Conservation (phyloP, 2,329 filamentous ascomycete genomes). For the Cladosporium sp. region DNA sequence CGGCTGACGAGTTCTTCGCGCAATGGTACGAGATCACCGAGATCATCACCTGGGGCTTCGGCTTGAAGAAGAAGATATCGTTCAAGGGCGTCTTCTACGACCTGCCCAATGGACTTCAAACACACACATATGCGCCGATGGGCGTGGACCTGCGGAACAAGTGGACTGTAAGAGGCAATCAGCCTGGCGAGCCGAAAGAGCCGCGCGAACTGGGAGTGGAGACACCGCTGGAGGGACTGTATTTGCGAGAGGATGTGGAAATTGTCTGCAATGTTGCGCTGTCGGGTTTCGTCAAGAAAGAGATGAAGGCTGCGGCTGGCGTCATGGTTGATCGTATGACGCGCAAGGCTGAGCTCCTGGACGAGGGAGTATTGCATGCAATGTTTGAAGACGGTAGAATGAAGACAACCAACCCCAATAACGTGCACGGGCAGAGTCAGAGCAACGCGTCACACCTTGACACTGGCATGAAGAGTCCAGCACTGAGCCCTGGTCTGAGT, state of each 20-base stretch:
- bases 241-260: slow-evolving; percentile 70
- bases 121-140: slow-evolving; percentile 70
- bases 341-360: slow-evolving; percentile 67
- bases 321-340: slow-evolving; percentile 69
- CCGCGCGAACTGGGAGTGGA: slow-evolving; percentile 65
- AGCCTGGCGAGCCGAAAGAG: slow-evolving; percentile 67
- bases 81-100: slow-evolving; percentile 74
- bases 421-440: slow-evolving; percentile 18
- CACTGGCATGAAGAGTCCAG: slow-evolving; percentile 20
- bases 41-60: slow-evolving; percentile 68
- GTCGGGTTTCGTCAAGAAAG: slow-evolving; percentile 65
- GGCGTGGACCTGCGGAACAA: slow-evolving; percentile 68
- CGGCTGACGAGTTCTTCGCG: slow-evolving; percentile 70
- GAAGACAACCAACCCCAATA: slow-evolving; percentile 57
- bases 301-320: slow-evolving; percentile 66
- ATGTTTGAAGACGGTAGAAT: slow-evolving; percentile 69
- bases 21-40: slow-evolving; percentile 75
- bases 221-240: slow-evolving; percentile 65
- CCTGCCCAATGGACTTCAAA: slow-evolving; percentile 71
- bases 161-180: slow-evolving; percentile 69
- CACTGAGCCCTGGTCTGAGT: slow-evolving; percentile 13
- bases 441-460: slow-evolving; percentile 23
- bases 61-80: slow-evolving; percentile 65
- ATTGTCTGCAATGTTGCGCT: slow-evolving; percentile 67
- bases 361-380: slow-evolving; percentile 64